phyloP scores from a whole-genome alignment of 2,329 filamentous ascomycete species.

The Parascedosporium putredinis region DNA sequence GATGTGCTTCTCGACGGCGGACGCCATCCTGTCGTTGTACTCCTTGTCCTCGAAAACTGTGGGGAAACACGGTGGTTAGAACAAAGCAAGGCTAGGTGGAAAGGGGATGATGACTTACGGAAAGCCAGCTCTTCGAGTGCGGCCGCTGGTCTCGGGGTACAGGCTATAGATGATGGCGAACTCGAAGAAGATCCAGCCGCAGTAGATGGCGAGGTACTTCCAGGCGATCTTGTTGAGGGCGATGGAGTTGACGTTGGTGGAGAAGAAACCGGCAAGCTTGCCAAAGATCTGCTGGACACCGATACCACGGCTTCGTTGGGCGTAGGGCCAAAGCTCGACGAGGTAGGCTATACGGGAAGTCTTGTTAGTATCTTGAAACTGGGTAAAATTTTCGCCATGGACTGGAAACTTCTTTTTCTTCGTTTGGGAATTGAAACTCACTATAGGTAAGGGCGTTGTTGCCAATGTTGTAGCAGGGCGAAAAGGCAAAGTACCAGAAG shows the following conservation, averaged over 20 bases:
- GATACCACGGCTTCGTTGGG: slow-evolving; percentile 46
- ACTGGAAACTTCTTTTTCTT: no score
- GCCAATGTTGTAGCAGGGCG: slow-evolving; percentile 52
- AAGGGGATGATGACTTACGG: slow-evolving; percentile 27
- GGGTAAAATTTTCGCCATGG: no score
- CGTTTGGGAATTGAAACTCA: no score
- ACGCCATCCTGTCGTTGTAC: slow-evolving; percentile 25
- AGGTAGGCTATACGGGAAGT: slow-evolving; percentile 32
- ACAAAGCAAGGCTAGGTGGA: background rate
- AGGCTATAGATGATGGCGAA: slow-evolving; percentile 59
- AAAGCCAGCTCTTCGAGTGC: slow-evolving; percentile 15
- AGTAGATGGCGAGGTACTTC: slow-evolving; percentile 33
- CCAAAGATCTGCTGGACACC: slow-evolving; percentile 46
- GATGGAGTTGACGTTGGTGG: slow-evolving; percentile 33
- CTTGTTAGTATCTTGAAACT: no score
- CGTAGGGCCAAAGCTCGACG: slow-evolving; percentile 49
- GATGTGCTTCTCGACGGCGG: slow-evolving; percentile 29
- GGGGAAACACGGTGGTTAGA: background rate
- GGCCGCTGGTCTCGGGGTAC: slow-evolving; percentile 70
- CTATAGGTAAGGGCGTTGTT: slow-evolving; percentile 57
- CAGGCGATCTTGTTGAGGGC: slow-evolving; percentile 27
- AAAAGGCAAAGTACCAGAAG: slow-evolving; percentile 52
- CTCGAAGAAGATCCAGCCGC: slow-evolving; percentile 31
- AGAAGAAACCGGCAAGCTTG: slow-evolving; percentile 28
- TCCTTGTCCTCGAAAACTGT: slow-evolving; percentile 30